Conservation (phyloP, 2,329 filamentous ascomycete species). For the Huntiella savannae region DNA sequence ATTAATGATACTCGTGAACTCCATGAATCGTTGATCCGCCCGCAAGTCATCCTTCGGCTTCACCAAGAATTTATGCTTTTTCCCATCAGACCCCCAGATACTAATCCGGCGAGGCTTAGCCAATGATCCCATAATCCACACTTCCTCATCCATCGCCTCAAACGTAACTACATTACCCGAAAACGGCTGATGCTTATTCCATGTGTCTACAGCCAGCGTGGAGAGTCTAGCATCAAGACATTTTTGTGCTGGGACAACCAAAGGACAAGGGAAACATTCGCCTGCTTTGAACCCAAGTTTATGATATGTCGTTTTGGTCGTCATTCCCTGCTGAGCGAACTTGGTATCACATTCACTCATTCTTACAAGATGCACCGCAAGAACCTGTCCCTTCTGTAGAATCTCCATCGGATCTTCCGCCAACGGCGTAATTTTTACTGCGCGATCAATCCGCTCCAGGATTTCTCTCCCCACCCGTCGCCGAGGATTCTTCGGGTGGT, state of each 20-base stretch:
- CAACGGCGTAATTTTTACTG: constrained; percentile 22
- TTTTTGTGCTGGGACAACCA: constrained; percentile 78
- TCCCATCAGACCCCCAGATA: constrained; percentile 74
- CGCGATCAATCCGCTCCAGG: constrained; percentile 23
- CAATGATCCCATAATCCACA: constrained; percentile 73
- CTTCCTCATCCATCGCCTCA: constrained; percentile 62
- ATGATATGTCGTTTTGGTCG: constrained; percentile 50
- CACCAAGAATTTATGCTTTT: constrained; percentile 73
- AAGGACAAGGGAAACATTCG: constrained; percentile 50
- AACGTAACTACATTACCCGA: constrained; percentile 74
- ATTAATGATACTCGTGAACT: constrained; percentile 98
- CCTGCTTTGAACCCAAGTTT: constrained; percentile 70
- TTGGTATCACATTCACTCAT: constrained; percentile 49
- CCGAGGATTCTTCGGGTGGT: constrained; percentile 26
- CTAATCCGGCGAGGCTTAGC: constrained; percentile 83
- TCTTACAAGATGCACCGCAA: constrained; percentile 62
- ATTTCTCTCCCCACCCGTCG: too few species aligned
- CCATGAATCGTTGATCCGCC: constrained; percentile 96
- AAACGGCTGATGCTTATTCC: constrained; percentile 69
- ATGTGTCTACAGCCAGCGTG: constrained; percentile 42
- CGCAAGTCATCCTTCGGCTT: constrained; percentile 96
- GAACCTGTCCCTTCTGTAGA: constrained; percentile 59
- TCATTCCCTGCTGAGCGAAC: constrained; percentile 19
- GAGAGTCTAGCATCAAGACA: constrained; percentile 72
- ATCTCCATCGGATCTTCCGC: constrained; percentile 30